phyloP scores from a whole-genome alignment of 2,329 filamentous ascomycete genomes.

The Beauveria varroae region DNA sequence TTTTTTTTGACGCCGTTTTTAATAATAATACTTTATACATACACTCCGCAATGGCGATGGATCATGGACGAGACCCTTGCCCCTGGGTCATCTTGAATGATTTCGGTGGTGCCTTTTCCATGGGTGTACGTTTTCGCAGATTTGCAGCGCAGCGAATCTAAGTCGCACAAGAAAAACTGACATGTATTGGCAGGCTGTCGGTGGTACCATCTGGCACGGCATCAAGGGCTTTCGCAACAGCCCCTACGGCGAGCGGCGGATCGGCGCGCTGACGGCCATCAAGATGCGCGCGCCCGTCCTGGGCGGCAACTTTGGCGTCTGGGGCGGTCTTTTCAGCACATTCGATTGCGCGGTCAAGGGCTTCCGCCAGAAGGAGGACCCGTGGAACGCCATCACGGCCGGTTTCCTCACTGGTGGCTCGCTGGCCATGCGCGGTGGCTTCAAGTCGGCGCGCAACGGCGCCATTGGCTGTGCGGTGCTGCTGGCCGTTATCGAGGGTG shows the following conservation, averaged over 20 bases:
- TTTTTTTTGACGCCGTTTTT: not conserved
- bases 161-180: not conserved
- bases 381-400: slow-evolving; percentile 95
- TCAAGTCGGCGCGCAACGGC: slow-evolving; percentile 86
- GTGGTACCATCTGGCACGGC: slow-evolving; percentile 88
- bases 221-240: slow-evolving; percentile 91
- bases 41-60: slow-evolving; percentile 46
- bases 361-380: slow-evolving; percentile 90
- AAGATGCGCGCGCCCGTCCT: slow-evolving; percentile 95
- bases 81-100: slow-evolving; percentile 95
- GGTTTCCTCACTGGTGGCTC: slow-evolving; percentile 95
- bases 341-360: slow-evolving; percentile 98
- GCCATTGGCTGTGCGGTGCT: slow-evolving; percentile 94
- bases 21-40: slow-evolving; percentile 2
- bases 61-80: slow-evolving; percentile 95
- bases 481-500: slow-evolving; percentile 92
- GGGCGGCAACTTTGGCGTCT: slow-evolving; percentile 96
- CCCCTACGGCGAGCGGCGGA: slow-evolving; percentile 86
- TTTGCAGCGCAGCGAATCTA: not conserved
- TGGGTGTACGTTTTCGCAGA: slow-evolving; percentile 63
- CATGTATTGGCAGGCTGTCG: slow-evolving; percentile 49
- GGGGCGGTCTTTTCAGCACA: slow-evolving; percentile 92
- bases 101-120: slow-evolving; percentile 93
- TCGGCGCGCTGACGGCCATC: slow-evolving; percentile 93
- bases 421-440: slow-evolving; percentile 83